Evolutionary conservation across 495 filamentous ascomycete genomes (phyloP), one percentile per base, ranked within the genome.

Genomic region (Aspergillus heteromorphus): DNA sequence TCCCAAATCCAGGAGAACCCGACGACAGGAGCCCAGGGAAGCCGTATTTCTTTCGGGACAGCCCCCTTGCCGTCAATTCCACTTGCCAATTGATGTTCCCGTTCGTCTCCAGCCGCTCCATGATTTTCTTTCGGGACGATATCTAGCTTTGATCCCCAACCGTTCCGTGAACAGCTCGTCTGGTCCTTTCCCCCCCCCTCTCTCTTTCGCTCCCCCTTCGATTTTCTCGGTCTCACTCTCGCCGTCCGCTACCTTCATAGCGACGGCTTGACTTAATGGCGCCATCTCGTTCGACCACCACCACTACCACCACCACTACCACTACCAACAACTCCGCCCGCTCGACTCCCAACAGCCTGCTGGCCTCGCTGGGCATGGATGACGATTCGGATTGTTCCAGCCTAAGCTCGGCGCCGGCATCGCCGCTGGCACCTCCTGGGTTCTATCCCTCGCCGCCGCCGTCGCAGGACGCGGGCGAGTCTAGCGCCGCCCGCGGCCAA

Each of bases 391-490:
- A 79, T 61, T 45, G 67, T 56, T 86, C 84, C 30, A 80, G 80
- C 21, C 65, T 85, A 51, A 85, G 81, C 67, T 81, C 81, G 31
- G 59, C 68, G 48, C 71, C 76, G 6, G 69, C 72, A 23, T 86
- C 87, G 10, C 82, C 86, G 3, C 77, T 79, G 16, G 75, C 83
- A 10, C 80, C 84, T 21, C 73, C 79, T 18, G 69, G 75, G 60
- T 69, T 77, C 65, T 76, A 78, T 66, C 72, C 78, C 55, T 74
- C 77, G 54, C 81, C 82, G 68, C 68, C 83, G 64, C 71, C 87
- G 59, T 74, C 87, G 63, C 79, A 81, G 60, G 76, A 80, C 45
- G 55, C 68, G 53, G 73, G 76, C 49, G 66, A 71, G 64, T 67
- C 76, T 70, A 64, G 74, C 68, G 45, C 57, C 65, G 40, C 69